phyloP scores from a whole-genome alignment of 768 basidiomycete species.

The Leccinum boreale region DNA sequence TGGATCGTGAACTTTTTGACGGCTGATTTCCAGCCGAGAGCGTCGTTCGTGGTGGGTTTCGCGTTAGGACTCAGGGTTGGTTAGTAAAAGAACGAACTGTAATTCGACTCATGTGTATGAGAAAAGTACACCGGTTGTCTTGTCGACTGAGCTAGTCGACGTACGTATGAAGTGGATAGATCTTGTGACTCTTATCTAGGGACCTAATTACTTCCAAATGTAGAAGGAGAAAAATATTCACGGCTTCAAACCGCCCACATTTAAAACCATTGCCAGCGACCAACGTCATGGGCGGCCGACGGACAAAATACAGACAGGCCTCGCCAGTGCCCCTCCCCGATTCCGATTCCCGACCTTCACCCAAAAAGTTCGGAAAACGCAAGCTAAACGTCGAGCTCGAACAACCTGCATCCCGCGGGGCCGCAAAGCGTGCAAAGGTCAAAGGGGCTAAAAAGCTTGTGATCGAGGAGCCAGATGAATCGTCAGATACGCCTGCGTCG shows the following conservation, averaged over 20 bases:
- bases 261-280: neutral
- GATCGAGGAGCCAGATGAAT: constrained; percentile 17
- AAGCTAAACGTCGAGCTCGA: constrained; percentile 48
- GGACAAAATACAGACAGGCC: constrained; percentile 81
- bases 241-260: neutral
- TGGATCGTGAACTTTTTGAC: constrained; percentile 80
- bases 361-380: constrained; percentile 69
- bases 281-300: constrained; percentile 73
- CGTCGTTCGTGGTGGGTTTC: constrained; percentile 84
- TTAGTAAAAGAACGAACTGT: constrained; percentile 34
- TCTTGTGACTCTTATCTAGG: neutral
- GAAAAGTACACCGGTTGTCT: neutral
- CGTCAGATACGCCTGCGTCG: constrained; percentile 25
- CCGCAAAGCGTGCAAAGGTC: constrained; percentile 32
- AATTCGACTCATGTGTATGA: neutral
- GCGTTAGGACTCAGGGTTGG: constrained; percentile 79
- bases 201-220: constrained; percentile 14
- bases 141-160: neutral
- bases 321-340: constrained; percentile 58
- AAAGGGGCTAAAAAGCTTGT: constrained; percentile 27
- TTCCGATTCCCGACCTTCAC: constrained; percentile 32
- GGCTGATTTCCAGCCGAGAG: constrained; percentile 89
- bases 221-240: constrained; percentile 23
- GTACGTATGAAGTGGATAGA: neutral
- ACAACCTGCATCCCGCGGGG: constrained; percentile 27